Evolutionary conservation across 305 asterid species (phyloP).

Genomic region (Lippia alba): DNA sequence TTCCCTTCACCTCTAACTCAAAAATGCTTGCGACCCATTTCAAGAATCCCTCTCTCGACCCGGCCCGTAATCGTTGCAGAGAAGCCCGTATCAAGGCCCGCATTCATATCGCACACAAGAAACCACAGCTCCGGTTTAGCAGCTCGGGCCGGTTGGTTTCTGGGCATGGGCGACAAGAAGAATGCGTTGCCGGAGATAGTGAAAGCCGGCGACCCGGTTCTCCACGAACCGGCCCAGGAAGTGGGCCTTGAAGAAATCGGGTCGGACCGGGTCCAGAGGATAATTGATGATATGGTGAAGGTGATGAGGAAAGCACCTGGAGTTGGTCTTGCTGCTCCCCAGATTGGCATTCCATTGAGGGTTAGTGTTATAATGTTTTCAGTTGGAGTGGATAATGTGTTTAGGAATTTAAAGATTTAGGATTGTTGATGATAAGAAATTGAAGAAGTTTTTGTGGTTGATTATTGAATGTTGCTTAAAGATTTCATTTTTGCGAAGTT

Average conservation of each 20-base stretch:
- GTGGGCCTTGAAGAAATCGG: conserved; percentile 66
- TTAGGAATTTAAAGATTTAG: background rate
- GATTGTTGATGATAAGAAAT: background rate
- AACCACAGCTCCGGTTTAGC: conserved; percentile 42
- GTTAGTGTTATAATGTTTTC: conserved; percentile 41
- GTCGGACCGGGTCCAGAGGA: conserved; percentile 80
- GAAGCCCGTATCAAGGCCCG: conserved; percentile 39
- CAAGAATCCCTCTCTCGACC: conserved; percentile 38
- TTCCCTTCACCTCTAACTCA: conserved; percentile 41
- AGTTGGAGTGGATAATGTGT: background rate
- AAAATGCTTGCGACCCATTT: conserved; percentile 39
- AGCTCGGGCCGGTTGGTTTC: conserved; percentile 76
- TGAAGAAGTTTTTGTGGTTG: background rate
- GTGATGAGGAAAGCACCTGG: conserved; percentile 92
- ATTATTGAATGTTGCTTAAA: background rate
- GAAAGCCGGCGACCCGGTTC: conserved; percentile 96
- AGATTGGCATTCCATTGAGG: conserved; percentile 87
- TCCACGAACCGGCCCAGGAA: conserved; percentile 80
- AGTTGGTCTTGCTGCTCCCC: conserved; percentile 99
- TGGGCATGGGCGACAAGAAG: conserved; percentile 63
- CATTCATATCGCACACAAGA: conserved; percentile 26
- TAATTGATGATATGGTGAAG: conserved; percentile 81
- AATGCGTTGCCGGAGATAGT: conserved; percentile 67
- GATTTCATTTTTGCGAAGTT: background rate
- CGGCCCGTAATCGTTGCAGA: conserved; percentile 31